These are phyloP conservation scores for Lepiota brunneoincarnata DNA, from an alignment of 768 basidiomycete species.

Conservation along the genomic window DNA sequence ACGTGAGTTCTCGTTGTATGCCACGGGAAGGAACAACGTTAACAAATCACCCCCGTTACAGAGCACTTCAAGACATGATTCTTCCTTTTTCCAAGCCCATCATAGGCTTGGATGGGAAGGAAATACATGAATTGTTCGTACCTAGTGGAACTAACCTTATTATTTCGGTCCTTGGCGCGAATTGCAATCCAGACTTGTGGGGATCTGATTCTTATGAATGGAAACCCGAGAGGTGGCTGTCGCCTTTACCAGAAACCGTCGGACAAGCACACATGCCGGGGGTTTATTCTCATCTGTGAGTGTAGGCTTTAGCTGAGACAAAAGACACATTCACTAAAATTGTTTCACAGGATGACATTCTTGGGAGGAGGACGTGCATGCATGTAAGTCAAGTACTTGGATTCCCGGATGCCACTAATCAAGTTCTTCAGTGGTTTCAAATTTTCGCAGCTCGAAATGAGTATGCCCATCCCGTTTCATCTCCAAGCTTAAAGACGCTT, in stretches of 20 bases:
- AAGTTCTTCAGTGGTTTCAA: conserved; percentile 15
- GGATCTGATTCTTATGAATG: conserved; percentile 38
- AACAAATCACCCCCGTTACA: not conserved
- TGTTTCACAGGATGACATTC: conserved; percentile 17
- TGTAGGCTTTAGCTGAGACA: not conserved
- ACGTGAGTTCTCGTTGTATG: conserved; percentile 17
- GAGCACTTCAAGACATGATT: conserved; percentile 18
- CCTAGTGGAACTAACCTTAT: conserved; percentile 39
- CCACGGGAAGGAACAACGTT: too few species aligned
- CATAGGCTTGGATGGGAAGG: conserved; percentile 30
- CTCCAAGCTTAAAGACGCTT: not conserved
- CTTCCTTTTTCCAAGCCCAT: conserved; percentile 46
- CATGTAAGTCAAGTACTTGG: conserved; percentile 3
- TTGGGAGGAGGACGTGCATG: conserved; percentile 16
- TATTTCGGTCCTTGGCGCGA: conserved; percentile 33
- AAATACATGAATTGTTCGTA: conserved; percentile 33
- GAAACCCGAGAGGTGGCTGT: conserved; percentile 43
- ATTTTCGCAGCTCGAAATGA: conserved; percentile 18
- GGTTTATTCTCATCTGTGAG: conserved; percentile 18
- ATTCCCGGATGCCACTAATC: not conserved
- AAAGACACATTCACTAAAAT: not conserved
- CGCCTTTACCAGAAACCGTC: conserved; percentile 29
- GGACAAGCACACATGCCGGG: conserved; percentile 16
- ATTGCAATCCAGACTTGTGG: conserved; percentile 35
- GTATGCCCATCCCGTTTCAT: conserved; percentile 16